These are phyloP conservation scores for Ogataea nakhonphanomensis DNA, from an alignment of 805 yeast genomes.

Conservation along the genomic window DNA sequence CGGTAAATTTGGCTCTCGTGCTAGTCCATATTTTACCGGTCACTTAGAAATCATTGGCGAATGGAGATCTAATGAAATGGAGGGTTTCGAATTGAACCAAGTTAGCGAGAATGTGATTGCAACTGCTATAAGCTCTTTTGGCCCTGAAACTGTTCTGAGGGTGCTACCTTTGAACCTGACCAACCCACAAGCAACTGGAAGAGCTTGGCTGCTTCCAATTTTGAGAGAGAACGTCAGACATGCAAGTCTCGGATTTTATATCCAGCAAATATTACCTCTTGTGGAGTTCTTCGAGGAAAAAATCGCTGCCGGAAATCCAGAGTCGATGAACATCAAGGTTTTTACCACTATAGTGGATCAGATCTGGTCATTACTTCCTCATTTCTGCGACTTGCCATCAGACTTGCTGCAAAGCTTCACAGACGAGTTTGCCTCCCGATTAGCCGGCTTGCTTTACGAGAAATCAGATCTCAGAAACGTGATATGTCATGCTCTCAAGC, in stretches of 20 bases:
- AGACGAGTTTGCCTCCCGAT: slow-evolving; percentile 70
- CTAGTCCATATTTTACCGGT: slow-evolving; percentile 67
- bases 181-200: slow-evolving; percentile 62
- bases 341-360: slow-evolving; percentile 86
- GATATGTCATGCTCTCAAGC: slow-evolving; percentile 79
- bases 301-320: slow-evolving; percentile 40
- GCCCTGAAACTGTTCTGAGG: slow-evolving; percentile 78
- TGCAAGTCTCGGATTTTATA: slow-evolving; percentile 65
- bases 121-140: slow-evolving; percentile 73
- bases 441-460: slow-evolving; percentile 73
- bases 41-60: slow-evolving; percentile 74
- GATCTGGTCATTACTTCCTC: slow-evolving; percentile 87
- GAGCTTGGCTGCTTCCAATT: slow-evolving; percentile 94
- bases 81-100: slow-evolving; percentile 60
- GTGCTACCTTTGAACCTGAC: slow-evolving; percentile 76
- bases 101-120: slow-evolving; percentile 81
- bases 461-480: slow-evolving; percentile 70
- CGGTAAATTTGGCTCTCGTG: slow-evolving; percentile 57
- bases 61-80: slow-evolving; percentile 78
- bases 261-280: slow-evolving; percentile 62
- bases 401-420: slow-evolving; percentile 66
- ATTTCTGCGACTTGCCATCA: slow-evolving; percentile 80
- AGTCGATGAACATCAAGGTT: slow-evolving; percentile 70
- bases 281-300: slow-evolving; percentile 51
- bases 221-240: slow-evolving; percentile 80